Evolutionary conservation across 164 flowering plant species (phyloP).

Genomic region (Buxus sempervirens): DNA sequence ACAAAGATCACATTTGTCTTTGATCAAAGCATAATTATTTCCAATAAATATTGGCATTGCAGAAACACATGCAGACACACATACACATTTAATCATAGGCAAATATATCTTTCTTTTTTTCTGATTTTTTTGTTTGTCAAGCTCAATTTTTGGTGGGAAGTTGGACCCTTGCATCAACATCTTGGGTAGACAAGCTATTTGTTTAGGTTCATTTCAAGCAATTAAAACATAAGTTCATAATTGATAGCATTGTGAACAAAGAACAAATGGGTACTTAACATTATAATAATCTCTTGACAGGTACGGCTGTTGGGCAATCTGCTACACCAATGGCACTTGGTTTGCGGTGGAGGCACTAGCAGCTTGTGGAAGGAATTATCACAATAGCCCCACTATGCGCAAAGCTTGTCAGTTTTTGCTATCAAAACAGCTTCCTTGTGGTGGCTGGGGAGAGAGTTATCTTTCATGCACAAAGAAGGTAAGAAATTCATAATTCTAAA

Average conservation of each 20-base stretch:
- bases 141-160: too few species aligned
- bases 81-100: too few species aligned
- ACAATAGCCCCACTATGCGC: constrained; percentile 31
- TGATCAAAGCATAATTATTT: too few species aligned
- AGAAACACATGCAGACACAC: too few species aligned
- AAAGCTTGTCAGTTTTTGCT: constrained; percentile 48
- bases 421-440: constrained; percentile 39
- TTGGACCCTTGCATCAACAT: too few species aligned
- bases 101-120: too few species aligned
- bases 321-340: constrained; percentile 63
- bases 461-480: constrained; percentile 54
- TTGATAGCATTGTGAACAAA: not conserved
- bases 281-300: constrained; percentile 22
- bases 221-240: too few species aligned
- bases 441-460: constrained; percentile 80
- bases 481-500: not conserved
- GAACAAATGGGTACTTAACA: not conserved
- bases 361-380: constrained; percentile 37
- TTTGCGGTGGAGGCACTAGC: constrained; percentile 49
- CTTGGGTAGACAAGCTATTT: too few species aligned
- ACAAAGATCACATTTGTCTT: too few species aligned
- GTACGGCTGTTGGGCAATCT: constrained; percentile 70
- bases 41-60: too few species aligned
- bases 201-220: not conserved
- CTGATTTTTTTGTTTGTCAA: too few species aligned